Evolutionary conservation across 169 alveolate species (phyloP).

Genomic region (Toxoplasma gondii): DNA sequence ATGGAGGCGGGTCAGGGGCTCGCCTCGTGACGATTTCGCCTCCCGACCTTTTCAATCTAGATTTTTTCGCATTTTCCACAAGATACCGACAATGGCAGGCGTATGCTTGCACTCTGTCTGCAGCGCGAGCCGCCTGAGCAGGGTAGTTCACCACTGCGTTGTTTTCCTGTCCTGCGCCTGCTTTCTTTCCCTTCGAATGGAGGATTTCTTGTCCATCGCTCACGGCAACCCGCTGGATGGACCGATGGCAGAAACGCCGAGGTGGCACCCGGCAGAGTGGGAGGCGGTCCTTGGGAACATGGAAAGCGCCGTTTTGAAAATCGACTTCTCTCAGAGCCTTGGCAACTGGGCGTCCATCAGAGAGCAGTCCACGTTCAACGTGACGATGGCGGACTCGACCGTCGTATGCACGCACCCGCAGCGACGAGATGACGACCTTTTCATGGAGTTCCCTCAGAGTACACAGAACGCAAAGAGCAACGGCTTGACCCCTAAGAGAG

Average conservation of each 20-base stretch:
- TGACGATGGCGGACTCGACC: neutral
- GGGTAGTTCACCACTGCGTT: neutral
- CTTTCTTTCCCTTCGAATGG: neutral
- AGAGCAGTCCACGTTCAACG: neutral
- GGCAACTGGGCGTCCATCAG: neutral
- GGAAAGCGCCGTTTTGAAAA: neutral
- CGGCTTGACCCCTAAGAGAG: neutral
- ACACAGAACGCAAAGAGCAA: too few relatives aligned
- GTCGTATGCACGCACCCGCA: neutral
- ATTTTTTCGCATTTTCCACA: neutral
- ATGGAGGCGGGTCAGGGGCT: constrained; percentile 1
- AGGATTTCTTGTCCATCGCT: neutral
- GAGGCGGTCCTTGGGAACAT: neutral
- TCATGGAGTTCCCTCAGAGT: neutral
- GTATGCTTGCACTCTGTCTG: neutral
- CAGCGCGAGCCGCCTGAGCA: neutral
- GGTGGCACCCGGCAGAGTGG: neutral
- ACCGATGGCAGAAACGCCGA: neutral
- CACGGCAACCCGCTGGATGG: neutral
- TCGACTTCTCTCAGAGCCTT: neutral
- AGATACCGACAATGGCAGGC: neutral
- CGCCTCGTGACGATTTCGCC: neutral
- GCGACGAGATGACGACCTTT: neutral
- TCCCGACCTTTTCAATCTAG: too few relatives aligned
- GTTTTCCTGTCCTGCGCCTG: neutral